Percentiles rank a stretch among this genome's conserved stretches.
phyloP scores from a whole-genome alignment of 331 rosid genomes.

The Spiraea crenata region DNA sequence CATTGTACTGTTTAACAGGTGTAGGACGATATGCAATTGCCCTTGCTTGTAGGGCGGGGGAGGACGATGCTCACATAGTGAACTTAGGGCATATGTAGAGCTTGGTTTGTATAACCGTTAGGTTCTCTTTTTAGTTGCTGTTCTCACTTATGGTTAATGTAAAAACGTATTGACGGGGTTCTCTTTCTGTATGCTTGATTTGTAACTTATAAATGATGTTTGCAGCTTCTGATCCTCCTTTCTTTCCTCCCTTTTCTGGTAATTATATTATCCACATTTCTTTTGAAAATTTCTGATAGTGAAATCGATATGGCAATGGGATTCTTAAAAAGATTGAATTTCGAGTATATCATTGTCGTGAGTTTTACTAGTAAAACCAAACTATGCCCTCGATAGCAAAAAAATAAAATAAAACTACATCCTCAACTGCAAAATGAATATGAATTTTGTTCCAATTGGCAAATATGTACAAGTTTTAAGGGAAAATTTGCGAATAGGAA shows the following conservation, averaged over 20 bases:
- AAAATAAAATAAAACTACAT: neutral
- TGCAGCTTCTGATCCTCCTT: too few relatives aligned
- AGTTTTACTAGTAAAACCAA: too few relatives aligned
- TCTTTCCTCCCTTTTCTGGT: neutral
- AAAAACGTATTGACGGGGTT: constrained; percentile 22
- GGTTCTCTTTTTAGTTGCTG: constrained; percentile 17
- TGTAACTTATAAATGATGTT: constrained; percentile 4
- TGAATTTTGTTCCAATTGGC: too few relatives aligned
- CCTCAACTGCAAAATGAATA: neutral
- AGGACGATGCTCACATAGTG: constrained; percentile 19
- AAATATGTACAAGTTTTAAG: neutral
- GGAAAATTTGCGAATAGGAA: neutral
- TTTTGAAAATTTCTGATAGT: neutral
- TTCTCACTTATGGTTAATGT: constrained; percentile 33
- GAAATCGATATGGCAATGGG: neutral
- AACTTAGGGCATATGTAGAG: neutral
- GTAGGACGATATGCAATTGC: constrained; percentile 15
- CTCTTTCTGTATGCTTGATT: constrained; percentile 19
- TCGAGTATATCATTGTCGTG: too few relatives aligned
- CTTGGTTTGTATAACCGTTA: constrained; percentile 18
- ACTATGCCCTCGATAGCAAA: too few relatives aligned
- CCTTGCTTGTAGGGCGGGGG: constrained; percentile 19
- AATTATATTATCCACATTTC: too few relatives aligned
- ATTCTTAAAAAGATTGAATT: neutral
- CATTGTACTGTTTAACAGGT: constrained; percentile 9